These are phyloP conservation scores for Rhodotorula kratochvilovae DNA, from an alignment of 768 basidiomycete genomes.

Conservation along the genomic window DNA sequence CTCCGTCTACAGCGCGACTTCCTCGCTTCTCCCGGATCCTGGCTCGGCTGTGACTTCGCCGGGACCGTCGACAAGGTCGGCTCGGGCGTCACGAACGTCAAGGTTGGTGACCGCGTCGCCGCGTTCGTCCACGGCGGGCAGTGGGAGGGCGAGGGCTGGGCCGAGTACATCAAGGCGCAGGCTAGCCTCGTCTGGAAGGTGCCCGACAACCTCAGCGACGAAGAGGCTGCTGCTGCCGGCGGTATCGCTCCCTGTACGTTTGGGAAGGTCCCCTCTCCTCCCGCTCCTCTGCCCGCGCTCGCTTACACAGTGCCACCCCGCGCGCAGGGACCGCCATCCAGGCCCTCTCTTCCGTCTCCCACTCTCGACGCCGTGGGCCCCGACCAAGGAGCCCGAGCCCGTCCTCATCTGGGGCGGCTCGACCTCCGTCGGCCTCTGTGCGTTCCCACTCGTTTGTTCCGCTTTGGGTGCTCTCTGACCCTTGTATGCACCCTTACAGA, in stretches of 20 bases:
- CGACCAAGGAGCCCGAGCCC: slow-evolving; percentile 8
- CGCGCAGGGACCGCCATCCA: slow-evolving; percentile 34
- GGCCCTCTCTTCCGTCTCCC: slow-evolving; percentile 16
- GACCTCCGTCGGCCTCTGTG: slow-evolving; percentile 25
- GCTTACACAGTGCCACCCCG: too few species aligned
- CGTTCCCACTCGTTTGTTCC: background rate
- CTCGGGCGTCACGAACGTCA: slow-evolving; percentile 14
- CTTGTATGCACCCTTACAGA: background rate
- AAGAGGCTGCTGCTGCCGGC: slow-evolving; percentile 26
- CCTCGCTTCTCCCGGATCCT: slow-evolving; percentile 4
- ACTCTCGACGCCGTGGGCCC: background rate
- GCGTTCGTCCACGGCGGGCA: slow-evolving; percentile 29
- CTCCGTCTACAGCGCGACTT: slow-evolving; percentile 9
- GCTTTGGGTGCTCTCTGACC: background rate
- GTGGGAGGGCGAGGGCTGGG: slow-evolving; percentile 20
- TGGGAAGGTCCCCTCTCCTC: background rate
- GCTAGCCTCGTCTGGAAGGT: slow-evolving; percentile 26
- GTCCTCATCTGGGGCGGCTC: slow-evolving; percentile 36
- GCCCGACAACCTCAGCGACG: slow-evolving; percentile 10
- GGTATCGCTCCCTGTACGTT: slow-evolving; percentile 28
- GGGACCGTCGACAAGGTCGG: slow-evolving; percentile 22
- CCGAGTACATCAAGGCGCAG: slow-evolving; percentile 28
- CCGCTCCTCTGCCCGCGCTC: too few species aligned
- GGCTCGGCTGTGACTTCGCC: slow-evolving; percentile 31
- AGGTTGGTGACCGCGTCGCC: slow-evolving; percentile 34